Percentiles rank a stretch among this genome's conserved stretches.
phyloP scores from a whole-genome alignment of 148 eudicot genomes.

The Fagopyrum esculentum region DNA sequence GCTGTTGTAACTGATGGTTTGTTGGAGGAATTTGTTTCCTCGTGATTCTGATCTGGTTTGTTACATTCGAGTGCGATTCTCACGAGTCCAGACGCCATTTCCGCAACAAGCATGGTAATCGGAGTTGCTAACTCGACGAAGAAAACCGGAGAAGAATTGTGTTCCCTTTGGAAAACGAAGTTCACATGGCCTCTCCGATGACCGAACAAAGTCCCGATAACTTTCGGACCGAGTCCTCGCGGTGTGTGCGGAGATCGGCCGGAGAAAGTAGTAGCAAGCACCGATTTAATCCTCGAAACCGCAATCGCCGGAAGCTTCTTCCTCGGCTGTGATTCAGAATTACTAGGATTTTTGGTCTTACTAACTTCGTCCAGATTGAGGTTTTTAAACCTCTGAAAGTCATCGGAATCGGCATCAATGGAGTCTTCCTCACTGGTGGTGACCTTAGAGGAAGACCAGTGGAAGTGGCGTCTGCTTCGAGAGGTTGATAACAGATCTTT shows the following conservation, averaged over 20 bases:
- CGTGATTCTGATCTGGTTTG: constrained; percentile 4
- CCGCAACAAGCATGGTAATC: constrained; percentile 41
- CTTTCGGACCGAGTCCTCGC: constrained; percentile 10
- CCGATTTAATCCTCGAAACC: constrained; percentile 10
- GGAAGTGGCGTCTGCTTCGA: constrained; percentile 10
- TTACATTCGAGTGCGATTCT: constrained; percentile 66
- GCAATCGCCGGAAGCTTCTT: constrained; percentile 4
- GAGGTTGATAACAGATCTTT: neutral
- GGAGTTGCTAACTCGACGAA: constrained; percentile 60
- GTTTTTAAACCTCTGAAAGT: neutral
- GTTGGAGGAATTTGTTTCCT: neutral
- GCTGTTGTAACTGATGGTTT: neutral
- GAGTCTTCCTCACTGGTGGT: constrained; percentile 12
- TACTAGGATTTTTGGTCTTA: neutral
- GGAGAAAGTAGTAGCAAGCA: neutral
- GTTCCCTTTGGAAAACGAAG: constrained; percentile 52
- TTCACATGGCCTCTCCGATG: constrained; percentile 45
- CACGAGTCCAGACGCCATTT: constrained; percentile 68
- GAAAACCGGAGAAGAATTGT: constrained; percentile 44
- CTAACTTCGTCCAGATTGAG: neutral
- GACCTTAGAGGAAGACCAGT: constrained; percentile 14
- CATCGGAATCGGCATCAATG: neutral
- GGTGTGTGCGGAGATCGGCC: constrained; percentile 2
- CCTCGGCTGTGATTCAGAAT: neutral
- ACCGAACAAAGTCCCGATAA: constrained; percentile 10